Conservation (phyloP, 768 basidiomycete genomes). For the Saitozyma sp. region DNA sequence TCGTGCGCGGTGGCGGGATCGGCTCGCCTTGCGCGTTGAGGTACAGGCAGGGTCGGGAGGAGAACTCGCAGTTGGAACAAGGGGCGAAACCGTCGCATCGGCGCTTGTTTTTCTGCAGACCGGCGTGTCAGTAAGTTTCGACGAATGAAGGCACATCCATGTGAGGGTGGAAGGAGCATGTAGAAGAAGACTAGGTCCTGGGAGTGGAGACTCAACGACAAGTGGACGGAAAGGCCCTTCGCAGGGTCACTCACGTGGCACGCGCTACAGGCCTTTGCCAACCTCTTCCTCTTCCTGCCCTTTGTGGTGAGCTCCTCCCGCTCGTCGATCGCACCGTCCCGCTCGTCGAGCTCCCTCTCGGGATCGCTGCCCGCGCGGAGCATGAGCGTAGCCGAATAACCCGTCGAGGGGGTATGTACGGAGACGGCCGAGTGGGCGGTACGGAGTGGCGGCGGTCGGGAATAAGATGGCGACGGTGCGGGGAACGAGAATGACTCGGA, state of each 20-base stretch:
- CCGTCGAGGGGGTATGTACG: no score
- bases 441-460: no score
- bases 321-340: slow-evolving; percentile 7
- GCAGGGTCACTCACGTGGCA: slow-evolving; percentile 45
- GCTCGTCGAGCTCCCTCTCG: slow-evolving; percentile 7
- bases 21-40: slow-evolving; percentile 49
- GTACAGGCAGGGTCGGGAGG: slow-evolving; percentile 47
- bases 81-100: slow-evolving; percentile 52
- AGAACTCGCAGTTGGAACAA: slow-evolving; percentile 52
- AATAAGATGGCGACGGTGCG: no score
- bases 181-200: not conserved
- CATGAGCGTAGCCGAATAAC: no score
- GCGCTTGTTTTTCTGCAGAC: slow-evolving; percentile 49
- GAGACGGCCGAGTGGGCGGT: no score
- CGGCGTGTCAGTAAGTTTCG: not conserved
- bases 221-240: no score
- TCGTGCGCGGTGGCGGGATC: slow-evolving; percentile 47
- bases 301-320: slow-evolving; percentile 50
- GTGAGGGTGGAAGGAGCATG: not conserved
- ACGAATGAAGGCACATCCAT: not conserved
- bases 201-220: not conserved
- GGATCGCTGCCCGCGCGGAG: no score
- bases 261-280: slow-evolving; percentile 52
- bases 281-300: slow-evolving; percentile 50
- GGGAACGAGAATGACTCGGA: no score